phyloP scores from a whole-genome alignment of 306 rosid genomes.

The Parietaria judaica region DNA sequence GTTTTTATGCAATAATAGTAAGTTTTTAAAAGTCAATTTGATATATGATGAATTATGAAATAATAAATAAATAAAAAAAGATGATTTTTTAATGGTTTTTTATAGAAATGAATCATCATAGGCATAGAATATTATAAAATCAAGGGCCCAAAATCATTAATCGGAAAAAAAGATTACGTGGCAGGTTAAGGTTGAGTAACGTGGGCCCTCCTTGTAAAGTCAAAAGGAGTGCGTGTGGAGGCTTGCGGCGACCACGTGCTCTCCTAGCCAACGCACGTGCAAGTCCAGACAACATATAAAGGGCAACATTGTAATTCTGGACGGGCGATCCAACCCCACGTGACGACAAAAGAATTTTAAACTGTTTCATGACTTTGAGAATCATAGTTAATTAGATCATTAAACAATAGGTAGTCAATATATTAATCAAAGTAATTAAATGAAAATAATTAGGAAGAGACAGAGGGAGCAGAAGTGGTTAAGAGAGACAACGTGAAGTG shows the following conservation, averaged over 20 bases:
- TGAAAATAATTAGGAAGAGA: not conserved
- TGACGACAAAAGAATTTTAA: constrained; percentile 15
- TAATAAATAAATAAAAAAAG: too few species aligned
- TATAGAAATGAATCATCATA: too few species aligned
- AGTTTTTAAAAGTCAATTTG: too few species aligned
- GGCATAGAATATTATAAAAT: not conserved
- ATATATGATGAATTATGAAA: too few species aligned
- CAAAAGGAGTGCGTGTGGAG: constrained; percentile 5
- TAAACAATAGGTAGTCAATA: not conserved
- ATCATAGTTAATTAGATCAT: not conserved
- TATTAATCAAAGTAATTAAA: not conserved
- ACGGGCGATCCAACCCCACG: constrained; percentile 18
- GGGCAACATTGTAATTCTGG: not conserved
- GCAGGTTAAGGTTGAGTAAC: not conserved
- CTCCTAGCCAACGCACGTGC: constrained; percentile 6
- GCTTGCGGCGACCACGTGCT: constrained; percentile 9
- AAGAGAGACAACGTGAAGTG: constrained; percentile 21
- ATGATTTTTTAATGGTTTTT: too few species aligned
- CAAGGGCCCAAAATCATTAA: not conserved
- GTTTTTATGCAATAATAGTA: too few species aligned
- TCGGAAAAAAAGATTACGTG: not conserved
- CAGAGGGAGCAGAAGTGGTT: not conserved
- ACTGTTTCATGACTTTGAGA: not conserved
- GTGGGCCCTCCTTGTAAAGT: not conserved
- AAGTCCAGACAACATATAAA: constrained; percentile 9